Conservation (phyloP, 2,329 filamentous ascomycete species). For the Chaetomium strumarium region DNA sequence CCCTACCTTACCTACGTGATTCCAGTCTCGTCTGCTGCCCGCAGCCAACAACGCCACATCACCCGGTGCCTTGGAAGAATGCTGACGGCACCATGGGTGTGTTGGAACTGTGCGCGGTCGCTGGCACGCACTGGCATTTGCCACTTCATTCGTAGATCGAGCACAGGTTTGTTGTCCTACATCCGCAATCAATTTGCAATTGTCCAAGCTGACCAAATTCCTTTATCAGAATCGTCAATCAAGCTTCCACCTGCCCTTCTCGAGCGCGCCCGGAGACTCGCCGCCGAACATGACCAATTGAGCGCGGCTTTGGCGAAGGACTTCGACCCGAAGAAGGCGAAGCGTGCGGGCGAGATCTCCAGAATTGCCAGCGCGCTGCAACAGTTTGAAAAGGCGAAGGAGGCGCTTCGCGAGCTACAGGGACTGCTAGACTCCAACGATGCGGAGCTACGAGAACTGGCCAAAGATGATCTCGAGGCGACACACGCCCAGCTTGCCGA, state of each 20-base stretch:
- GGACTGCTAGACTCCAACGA: slow-evolving; percentile 48
- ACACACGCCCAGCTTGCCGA: slow-evolving; percentile 56
- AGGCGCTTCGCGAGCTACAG: slow-evolving; percentile 49
- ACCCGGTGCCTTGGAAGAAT: slow-evolving; percentile 25
- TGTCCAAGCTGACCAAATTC: slow-evolving; percentile 11
- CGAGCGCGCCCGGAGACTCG: slow-evolving; percentile 51
- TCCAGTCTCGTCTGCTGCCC: too few relatives aligned
- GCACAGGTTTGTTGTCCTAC: slow-evolving; percentile 35
- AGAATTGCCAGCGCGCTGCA: slow-evolving; percentile 51
- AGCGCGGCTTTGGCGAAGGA: slow-evolving; percentile 42
- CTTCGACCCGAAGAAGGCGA: slow-evolving; percentile 54
- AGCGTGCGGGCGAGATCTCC: slow-evolving; percentile 56
- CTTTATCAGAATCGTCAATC: slow-evolving; percentile 25
- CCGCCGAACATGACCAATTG: slow-evolving; percentile 53
- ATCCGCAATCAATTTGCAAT: background rate
- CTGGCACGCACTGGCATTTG: slow-evolving; percentile 27
- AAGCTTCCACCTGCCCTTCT: slow-evolving; percentile 51
- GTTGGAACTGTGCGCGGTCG: slow-evolving; percentile 43
- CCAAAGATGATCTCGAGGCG: slow-evolving; percentile 71
- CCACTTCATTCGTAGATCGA: slow-evolving; percentile 37
- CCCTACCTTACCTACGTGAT: too few relatives aligned
- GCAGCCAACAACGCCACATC: slow-evolving; percentile 9
- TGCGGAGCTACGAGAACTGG: slow-evolving; percentile 68
- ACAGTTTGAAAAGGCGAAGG: slow-evolving; percentile 51
- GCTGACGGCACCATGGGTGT: slow-evolving; percentile 46